Percentiles rank a stretch among this genome's conserved stretches.
These are phyloP conservation scores for Candida tallmaniae DNA, from an alignment of 805 yeast genomes.

Conservation along the genomic window DNA sequence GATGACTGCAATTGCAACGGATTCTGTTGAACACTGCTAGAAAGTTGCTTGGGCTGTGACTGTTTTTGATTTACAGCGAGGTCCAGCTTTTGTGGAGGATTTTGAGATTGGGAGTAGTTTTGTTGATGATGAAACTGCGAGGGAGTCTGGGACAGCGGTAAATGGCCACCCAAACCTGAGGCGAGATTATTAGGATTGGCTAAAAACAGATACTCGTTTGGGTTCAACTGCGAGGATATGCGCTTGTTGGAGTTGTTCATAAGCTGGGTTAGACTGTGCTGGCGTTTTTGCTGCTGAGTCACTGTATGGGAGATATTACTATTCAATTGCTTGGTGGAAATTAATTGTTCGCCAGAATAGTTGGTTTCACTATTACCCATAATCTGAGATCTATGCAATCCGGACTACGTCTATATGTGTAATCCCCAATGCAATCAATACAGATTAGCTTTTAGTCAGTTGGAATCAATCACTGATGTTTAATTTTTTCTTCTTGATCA, in stretches of 20 bases:
- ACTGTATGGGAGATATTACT: conserved; percentile 1
- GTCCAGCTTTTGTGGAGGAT: background rate
- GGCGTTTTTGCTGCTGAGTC: conserved; percentile 33
- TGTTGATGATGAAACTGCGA: background rate
- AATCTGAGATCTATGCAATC: too few species aligned
- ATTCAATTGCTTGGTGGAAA: conserved; percentile 14
- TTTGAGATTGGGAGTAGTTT: conserved; percentile 1
- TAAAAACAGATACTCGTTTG: conserved; percentile 4
- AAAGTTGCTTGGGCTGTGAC: too few species aligned
- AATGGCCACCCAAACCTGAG: too few species aligned
- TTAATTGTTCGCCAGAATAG: conserved; percentile 13
- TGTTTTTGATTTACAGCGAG: background rate
- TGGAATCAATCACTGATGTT: too few species aligned
- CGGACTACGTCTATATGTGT: too few species aligned
- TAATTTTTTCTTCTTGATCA: background rate
- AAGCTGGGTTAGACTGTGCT: conserved; percentile 33
- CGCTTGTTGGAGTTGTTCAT: conserved; percentile 33
- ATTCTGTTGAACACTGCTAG: too few species aligned
- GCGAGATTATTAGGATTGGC: conserved; percentile 5
- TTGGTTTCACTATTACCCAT: conserved; percentile 15
- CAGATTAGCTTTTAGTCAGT: too few species aligned
- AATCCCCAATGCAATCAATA: too few species aligned
- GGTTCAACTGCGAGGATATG: conserved; percentile 21
- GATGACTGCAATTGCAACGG: too few species aligned
- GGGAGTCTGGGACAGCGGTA: background rate